These are phyloP conservation scores for Fistulifera solaris DNA, from an alignment of 108 stramenopile genomes.

Conservation along the genomic window DNA sequence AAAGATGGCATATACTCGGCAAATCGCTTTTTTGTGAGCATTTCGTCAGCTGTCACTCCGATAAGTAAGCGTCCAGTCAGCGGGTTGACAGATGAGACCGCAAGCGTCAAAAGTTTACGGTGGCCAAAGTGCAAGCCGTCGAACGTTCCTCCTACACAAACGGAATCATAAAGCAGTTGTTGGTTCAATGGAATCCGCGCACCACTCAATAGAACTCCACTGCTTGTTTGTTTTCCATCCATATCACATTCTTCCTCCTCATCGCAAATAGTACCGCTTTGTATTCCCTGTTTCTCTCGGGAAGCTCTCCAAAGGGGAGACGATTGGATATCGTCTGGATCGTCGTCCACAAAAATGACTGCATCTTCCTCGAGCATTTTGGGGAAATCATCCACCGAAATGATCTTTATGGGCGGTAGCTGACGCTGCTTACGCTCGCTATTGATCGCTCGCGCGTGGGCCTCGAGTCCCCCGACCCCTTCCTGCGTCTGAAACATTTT, in stretches of 20 bases:
- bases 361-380: constrained; percentile 28
- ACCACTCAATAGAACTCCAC: constrained; percentile 35
- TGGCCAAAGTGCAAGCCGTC: constrained; percentile 93
- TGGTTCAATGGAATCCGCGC: constrained; percentile 32
- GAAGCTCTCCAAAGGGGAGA: not conserved
- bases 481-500: constrained; percentile 23
- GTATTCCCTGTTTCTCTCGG: constrained; percentile 1
- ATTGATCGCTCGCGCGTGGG: constrained; percentile 68
- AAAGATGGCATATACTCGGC: constrained; percentile 56
- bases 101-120: constrained; percentile 78
- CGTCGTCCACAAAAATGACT: constrained; percentile 76
- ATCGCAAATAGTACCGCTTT: constrained; percentile 1
- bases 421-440: constrained; percentile 44
- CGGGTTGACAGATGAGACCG: constrained; percentile 70
- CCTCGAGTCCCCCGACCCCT: constrained; percentile 58
- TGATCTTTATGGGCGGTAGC: constrained; percentile 26
- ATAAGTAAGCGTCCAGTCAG: constrained; percentile 54
- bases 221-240: not conserved
- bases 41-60: constrained; percentile 77
- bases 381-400: constrained; percentile 8
- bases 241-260: constrained; percentile 4
- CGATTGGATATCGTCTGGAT: constrained; percentile 15
- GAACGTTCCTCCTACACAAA: constrained; percentile 88
- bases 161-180: constrained; percentile 50
- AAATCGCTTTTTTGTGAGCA: constrained; percentile 63